phyloP scores from a whole-genome alignment of 2,329 filamentous ascomycete species.

The Arthrinium phaeospermum region DNA sequence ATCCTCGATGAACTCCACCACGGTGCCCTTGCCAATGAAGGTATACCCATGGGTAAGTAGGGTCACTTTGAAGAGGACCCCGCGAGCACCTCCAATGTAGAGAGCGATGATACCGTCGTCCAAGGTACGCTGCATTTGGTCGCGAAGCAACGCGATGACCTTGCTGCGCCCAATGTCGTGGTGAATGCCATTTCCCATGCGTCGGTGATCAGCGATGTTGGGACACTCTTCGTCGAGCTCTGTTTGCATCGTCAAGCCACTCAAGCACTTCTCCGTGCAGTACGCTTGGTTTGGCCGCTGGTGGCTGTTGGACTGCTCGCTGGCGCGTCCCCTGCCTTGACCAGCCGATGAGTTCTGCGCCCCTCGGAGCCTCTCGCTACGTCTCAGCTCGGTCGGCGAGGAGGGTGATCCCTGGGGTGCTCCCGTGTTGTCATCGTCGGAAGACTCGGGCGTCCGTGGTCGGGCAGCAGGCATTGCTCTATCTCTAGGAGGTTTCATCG shows the following conservation, averaged over 20 bases:
- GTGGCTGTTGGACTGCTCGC: too few relatives aligned
- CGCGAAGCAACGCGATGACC: slow-evolving; percentile 39
- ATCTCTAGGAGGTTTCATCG: background rate
- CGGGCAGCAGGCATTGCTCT: background rate
- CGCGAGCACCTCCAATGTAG: slow-evolving; percentile 39
- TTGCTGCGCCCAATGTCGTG: slow-evolving; percentile 38
- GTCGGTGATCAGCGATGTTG: slow-evolving; percentile 43
- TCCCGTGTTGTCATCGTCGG: slow-evolving; percentile 25
- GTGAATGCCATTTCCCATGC: slow-evolving; percentile 8
- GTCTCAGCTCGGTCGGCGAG: slow-evolving; percentile 24
- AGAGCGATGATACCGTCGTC: slow-evolving; percentile 40
- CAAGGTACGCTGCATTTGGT: slow-evolving; percentile 38
- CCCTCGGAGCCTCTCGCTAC: slow-evolving; percentile 24
- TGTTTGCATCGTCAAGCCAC: slow-evolving; percentile 39
- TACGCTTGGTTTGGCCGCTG: slow-evolving; percentile 37
- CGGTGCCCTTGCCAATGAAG: slow-evolving; percentile 48
- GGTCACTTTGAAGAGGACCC: slow-evolving; percentile 48
- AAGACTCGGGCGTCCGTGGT: slow-evolving; percentile 20
- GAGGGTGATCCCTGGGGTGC: slow-evolving; percentile 22
- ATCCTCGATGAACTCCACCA: slow-evolving; percentile 38
- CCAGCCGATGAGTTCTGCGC: too few relatives aligned
- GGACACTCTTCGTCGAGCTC: slow-evolving; percentile 44
- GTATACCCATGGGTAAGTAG: slow-evolving; percentile 49
- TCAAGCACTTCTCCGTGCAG: slow-evolving; percentile 47
- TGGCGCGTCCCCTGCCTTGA: too few relatives aligned